phyloP scores from a whole-genome alignment of 441 rosid genomes.

The Populus hybrid region DNA sequence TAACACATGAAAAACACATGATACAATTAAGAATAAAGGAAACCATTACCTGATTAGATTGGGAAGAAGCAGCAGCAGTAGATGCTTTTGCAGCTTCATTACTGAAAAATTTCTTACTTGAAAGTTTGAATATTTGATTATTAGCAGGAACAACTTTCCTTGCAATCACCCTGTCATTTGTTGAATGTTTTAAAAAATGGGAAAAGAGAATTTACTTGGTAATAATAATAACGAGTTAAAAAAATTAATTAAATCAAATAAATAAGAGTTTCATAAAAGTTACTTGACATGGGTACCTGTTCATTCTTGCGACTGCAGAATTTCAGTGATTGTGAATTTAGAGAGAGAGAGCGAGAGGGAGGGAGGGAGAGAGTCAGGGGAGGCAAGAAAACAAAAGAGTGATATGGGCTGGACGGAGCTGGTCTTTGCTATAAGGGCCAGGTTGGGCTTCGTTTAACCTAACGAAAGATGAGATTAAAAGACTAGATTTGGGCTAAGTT shows the following conservation, averaged over 20 bases:
- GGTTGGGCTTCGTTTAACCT: background rate
- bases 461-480: background rate
- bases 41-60: background rate
- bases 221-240: no score
- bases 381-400: background rate
- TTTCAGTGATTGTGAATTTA: background rate
- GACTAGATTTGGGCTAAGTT: background rate
- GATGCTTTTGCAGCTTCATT: background rate
- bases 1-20: background rate
- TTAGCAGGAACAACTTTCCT: background rate
- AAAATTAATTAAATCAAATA: no score
- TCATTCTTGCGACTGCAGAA: constrained; percentile 18
- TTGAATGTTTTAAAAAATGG: background rate
- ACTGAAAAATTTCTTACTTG: background rate
- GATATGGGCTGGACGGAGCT: background rate
- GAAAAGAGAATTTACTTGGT: background rate
- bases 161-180: background rate
- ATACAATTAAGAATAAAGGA: no score
- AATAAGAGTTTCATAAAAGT: background rate
- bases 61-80: background rate
- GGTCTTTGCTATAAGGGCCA: background rate
- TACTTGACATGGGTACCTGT: constrained; percentile 15
- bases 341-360: background rate
- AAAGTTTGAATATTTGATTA: background rate
- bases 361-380: background rate